Percentiles rank a stretch among this genome's conserved stretches.
Evolutionary conservation across 1,139 yeast species (phyloP).

Genomic region (Hyphopichia burtonii): DNA sequence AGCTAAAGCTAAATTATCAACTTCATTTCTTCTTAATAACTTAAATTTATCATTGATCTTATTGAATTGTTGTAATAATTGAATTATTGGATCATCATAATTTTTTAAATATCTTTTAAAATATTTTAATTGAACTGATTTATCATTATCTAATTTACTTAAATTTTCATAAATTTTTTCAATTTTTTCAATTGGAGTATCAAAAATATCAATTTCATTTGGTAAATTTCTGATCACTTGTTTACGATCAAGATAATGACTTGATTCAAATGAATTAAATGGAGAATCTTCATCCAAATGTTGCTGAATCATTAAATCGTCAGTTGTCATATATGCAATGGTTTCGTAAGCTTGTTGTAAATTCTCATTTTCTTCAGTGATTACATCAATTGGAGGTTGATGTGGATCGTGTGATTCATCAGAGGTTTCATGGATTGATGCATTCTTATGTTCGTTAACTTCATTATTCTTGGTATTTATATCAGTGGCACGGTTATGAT

Average conservation of each 20-base stretch:
- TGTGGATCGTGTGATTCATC: conserved; percentile 5
- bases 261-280: conserved; percentile 33
- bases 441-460: not conserved
- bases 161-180: conserved; percentile 32
- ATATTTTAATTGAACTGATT: conserved; percentile 39
- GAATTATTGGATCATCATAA: conserved; percentile 33
- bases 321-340: conserved; percentile 39
- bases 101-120: conserved; percentile 31
- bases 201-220: conserved; percentile 35
- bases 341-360: conserved; percentile 25
- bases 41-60: conserved; percentile 39
- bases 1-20: conserved; percentile 26
- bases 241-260: conserved; percentile 38
- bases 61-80: conserved; percentile 35
- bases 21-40: conserved; percentile 34
- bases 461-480: not conserved
- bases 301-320: conserved; percentile 37
- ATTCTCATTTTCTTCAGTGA: conserved; percentile 6
- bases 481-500: not conserved
- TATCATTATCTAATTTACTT: conserved; percentile 36
- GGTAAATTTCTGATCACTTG: conserved; percentile 35
- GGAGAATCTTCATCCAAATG: conserved; percentile 39
- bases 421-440: not conserved
- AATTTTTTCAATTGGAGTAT: conserved; percentile 28
- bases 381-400: conserved; percentile 1